Conservation (phyloP, 768 basidiomycete genomes). For the Mycena capillaripes region DNA sequence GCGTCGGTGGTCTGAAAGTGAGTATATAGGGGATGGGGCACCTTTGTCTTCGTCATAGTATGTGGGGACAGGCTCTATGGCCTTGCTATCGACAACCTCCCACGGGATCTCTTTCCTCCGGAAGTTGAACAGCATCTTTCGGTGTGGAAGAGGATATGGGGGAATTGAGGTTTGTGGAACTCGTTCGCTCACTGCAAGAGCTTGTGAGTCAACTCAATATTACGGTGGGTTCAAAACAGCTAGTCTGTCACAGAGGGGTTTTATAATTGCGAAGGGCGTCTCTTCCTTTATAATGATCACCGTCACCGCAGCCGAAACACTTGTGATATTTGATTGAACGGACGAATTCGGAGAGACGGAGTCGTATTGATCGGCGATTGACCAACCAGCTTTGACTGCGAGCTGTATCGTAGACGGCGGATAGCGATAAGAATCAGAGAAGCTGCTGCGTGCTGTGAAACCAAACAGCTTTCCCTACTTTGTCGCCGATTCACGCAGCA, state of each 20-base stretch:
- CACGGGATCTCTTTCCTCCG: slow-evolving; percentile 74
- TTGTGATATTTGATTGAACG: slow-evolving; percentile 12
- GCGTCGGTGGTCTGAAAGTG: neutral
- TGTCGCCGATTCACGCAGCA: no score
- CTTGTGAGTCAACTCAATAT: neutral
- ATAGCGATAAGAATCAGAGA: neutral
- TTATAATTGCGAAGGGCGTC: neutral
- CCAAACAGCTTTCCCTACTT: neutral
- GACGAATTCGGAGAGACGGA: slow-evolving; percentile 1
- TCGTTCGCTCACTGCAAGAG: neutral
- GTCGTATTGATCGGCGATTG: neutral
- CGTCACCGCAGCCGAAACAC: slow-evolving; percentile 17
- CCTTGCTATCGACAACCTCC: slow-evolving; percentile 82
- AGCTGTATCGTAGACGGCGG: neutral
- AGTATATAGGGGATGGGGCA: slow-evolving; percentile 43
- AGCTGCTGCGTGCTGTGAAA: neutral
- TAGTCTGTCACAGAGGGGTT: no score
- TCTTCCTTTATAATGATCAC: slow-evolving; percentile 23
- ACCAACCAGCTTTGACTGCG: neutral
- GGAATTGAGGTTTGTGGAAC: neutral
- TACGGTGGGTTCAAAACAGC: neutral
- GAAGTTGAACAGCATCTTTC: slow-evolving; percentile 57
- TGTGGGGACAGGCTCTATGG: slow-evolving; percentile 74
- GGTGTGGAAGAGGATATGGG: neutral
- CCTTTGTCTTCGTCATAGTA: slow-evolving; percentile 73